A percentile compares a stretch with the other conserved stretches of the same genome.
Evolutionary conservation across 768 basidiomycete species (phyloP).

Genomic region (Imleria badia): DNA sequence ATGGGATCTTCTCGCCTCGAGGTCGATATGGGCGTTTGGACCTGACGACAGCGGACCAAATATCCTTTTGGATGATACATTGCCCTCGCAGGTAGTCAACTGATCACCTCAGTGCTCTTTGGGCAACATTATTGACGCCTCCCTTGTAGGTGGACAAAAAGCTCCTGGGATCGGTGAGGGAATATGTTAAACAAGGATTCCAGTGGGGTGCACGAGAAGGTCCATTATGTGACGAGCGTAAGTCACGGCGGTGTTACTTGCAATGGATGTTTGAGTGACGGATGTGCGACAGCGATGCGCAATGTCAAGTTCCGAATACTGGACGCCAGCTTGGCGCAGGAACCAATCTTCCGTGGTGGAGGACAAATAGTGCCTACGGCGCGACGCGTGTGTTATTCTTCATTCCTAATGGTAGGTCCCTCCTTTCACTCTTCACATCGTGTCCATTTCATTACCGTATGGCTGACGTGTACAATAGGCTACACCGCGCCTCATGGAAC

Average conservation of each 20-base stretch:
- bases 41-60: constrained; percentile 96
- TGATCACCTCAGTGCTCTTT: not conserved
- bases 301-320: constrained; percentile 97
- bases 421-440: constrained; percentile 8
- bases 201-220: constrained; percentile 99
- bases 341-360: constrained; percentile 96
- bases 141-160: constrained; percentile 84
- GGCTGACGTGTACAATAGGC: constrained; percentile 53
- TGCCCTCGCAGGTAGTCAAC: constrained; percentile 79
- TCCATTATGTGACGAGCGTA: constrained; percentile 97
- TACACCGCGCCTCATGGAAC: constrained; percentile 93
- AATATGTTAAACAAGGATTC: constrained; percentile 98
- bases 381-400: constrained; percentile 98
- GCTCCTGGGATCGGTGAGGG: constrained; percentile 81
- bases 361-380: constrained; percentile 99
- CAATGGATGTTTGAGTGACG: not conserved
- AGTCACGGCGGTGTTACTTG: constrained; percentile 38
- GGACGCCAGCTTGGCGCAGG: constrained; percentile 88
- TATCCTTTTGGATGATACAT: constrained; percentile 90
- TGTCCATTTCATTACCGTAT: not conserved
- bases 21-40: constrained; percentile 99
- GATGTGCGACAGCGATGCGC: constrained; percentile 72
- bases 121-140: not conserved
- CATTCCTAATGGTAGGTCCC: constrained; percentile 87
- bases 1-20: constrained; percentile 95